Percentiles rank a stretch among this genome's conserved stretches.
Evolutionary conservation across 805 yeast genomes (phyloP).

Genomic region (Scheffersomyces amazonensis): DNA sequence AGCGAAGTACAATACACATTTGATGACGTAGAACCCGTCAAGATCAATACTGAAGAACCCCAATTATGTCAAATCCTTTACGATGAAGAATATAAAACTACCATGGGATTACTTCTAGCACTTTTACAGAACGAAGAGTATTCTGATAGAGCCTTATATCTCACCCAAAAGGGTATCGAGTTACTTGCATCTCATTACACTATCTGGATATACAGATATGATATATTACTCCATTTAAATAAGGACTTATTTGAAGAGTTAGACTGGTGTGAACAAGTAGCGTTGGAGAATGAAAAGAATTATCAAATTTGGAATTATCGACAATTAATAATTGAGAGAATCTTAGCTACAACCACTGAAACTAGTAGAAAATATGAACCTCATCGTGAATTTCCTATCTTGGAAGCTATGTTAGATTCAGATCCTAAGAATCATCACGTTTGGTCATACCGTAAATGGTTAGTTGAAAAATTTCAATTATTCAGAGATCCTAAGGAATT

Average conservation of each 20-base stretch:
- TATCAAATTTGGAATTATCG: constrained; percentile 98
- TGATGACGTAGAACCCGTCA: constrained; percentile 42
- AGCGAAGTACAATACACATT: constrained; percentile 2
- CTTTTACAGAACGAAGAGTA: constrained; percentile 58
- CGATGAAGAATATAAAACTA: constrained; percentile 62
- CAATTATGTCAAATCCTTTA: constrained; percentile 68
- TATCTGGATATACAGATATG: constrained; percentile 72
- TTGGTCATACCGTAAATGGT: constrained; percentile 92
- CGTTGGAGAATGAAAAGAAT: constrained; percentile 78
- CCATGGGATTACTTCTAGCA: constrained; percentile 61
- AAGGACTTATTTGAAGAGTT: constrained; percentile 52
- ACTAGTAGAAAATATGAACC: constrained; percentile 26
- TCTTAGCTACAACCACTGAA: constrained; percentile 13
- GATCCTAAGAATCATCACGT: constrained; percentile 94
- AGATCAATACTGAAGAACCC: constrained; percentile 39
- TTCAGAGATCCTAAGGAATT: constrained; percentile 48
- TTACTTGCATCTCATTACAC: constrained; percentile 89
- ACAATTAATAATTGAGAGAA: constrained; percentile 52
- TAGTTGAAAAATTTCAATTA: constrained; percentile 54
- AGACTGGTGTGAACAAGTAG: constrained; percentile 75
- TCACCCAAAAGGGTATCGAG: constrained; percentile 63
- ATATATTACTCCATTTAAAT: constrained; percentile 42
- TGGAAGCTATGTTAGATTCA: constrained; percentile 64
- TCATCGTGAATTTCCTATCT: constrained; percentile 61
- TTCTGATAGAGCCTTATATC: constrained; percentile 65